Evolutionary conservation across 177 flowering plant species (phyloP).

Genomic region (Vitis hybrid): DNA sequence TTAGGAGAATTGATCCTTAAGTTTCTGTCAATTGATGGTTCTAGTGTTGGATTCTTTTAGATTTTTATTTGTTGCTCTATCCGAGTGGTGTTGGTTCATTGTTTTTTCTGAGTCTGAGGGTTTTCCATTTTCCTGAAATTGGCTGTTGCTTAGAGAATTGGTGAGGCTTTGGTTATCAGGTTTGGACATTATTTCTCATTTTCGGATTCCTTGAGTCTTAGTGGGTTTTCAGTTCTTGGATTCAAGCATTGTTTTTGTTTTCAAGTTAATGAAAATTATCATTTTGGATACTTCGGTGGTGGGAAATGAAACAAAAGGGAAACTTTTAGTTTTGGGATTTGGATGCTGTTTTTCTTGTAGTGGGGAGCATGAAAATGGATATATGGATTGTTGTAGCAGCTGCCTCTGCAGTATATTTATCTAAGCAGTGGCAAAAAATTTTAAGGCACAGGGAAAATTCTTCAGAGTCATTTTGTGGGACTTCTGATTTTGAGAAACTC

Average conservation of each 20-base stretch:
- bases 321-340: slow-evolving; percentile 11
- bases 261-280: slow-evolving; percentile 18
- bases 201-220: background rate
- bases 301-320: slow-evolving; percentile 15
- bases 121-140: background rate
- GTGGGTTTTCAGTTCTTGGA: background rate
- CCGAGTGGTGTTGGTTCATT: background rate
- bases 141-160: background rate
- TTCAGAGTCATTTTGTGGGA: slow-evolving; percentile 23
- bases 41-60: background rate
- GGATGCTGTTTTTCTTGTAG: slow-evolving; percentile 13
- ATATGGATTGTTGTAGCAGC: slow-evolving; percentile 75
- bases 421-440: slow-evolving; percentile 43
- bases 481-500: slow-evolving; percentile 20
- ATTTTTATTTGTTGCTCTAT: background rate
- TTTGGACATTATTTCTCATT: background rate
- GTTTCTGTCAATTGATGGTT: background rate
- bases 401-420: slow-evolving; percentile 68
- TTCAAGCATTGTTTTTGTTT: background rate
- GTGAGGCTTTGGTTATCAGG: background rate
- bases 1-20: background rate
- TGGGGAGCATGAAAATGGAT: slow-evolving; percentile 53
- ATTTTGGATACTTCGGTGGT: slow-evolving; percentile 8
- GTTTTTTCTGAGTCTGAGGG: background rate
- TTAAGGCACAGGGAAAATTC: slow-evolving; percentile 28